A percentile compares a stretch with the other conserved stretches of the same genome.
These are phyloP conservation scores for Apiospora marii DNA, from an alignment of 2,329 filamentous ascomycete genomes.

Conservation along the genomic window DNA sequence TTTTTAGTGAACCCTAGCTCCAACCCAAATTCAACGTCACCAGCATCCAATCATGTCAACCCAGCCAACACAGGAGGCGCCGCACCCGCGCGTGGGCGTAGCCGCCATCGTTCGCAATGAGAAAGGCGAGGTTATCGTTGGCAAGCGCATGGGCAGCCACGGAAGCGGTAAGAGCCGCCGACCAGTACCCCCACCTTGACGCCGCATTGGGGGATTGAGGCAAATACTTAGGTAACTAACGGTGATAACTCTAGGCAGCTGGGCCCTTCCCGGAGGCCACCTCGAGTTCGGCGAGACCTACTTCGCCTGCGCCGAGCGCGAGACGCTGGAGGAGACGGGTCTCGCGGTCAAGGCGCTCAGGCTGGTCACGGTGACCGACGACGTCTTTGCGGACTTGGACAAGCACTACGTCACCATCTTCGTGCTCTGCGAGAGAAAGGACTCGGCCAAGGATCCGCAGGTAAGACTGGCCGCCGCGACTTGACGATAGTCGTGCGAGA, in stretches of 20 bases:
- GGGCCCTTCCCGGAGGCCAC: conserved; percentile 78
- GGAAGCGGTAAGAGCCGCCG: conserved; percentile 53
- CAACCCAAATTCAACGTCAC: conserved; percentile 2
- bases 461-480: conserved; percentile 47
- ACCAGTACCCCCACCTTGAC: no score
- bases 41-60: neutral
- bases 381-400: conserved; percentile 63
- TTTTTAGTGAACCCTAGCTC: neutral
- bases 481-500: conserved; percentile 45
- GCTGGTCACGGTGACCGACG: conserved; percentile 71
- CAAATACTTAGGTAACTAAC: no score
- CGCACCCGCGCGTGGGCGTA: conserved; percentile 56
- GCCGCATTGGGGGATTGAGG: no score
- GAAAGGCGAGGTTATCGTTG: conserved; percentile 54
- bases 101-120: conserved; percentile 53
- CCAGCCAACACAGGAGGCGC: conserved; percentile 18
- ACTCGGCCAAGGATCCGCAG: conserved; percentile 57
- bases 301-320: conserved; percentile 69
- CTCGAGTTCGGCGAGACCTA: conserved; percentile 73
- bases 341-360: conserved; percentile 60
- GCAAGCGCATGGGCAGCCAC: conserved; percentile 57
- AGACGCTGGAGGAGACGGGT: conserved; percentile 75
- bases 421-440: conserved; percentile 60
- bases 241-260: no score
- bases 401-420: conserved; percentile 83